These are phyloP conservation scores for Acanthamoeba culbertsoni DNA, from an alignment of 208 protist genomes.

Conservation along the genomic window DNA sequence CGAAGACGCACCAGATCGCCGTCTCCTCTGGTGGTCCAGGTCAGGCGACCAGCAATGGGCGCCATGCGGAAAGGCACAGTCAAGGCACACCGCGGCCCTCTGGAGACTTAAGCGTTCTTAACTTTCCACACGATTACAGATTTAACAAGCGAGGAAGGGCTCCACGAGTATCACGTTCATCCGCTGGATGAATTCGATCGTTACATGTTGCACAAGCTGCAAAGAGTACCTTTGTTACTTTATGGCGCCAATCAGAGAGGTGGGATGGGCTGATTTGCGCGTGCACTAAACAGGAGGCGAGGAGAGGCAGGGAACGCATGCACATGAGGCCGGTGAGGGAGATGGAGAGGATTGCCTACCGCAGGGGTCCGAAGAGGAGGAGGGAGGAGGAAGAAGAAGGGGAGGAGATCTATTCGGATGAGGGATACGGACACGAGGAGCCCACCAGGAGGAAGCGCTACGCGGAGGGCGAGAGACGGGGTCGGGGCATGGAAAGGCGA, in stretches of 20 bases:
- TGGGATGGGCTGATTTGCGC: neutral
- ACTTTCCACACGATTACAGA: too few species aligned
- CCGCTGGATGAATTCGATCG: neutral
- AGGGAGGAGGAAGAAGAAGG: neutral
- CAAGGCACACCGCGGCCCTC: too few species aligned
- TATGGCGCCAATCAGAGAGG: neutral
- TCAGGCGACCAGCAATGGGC: too few species aligned
- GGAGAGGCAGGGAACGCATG: neutral
- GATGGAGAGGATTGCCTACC: neutral
- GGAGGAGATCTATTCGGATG: neutral
- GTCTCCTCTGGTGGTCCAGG: too few species aligned
- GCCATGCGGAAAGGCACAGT: too few species aligned
- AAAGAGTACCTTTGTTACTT: neutral
- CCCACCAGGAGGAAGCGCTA: too few species aligned
- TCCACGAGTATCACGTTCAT: too few species aligned
- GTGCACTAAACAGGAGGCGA: neutral
- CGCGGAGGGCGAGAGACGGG: too few species aligned
- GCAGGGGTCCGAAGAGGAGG: neutral
- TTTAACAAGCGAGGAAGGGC: too few species aligned
- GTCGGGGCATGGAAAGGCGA: too few species aligned
- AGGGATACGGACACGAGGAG: neutral
- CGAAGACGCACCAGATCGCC: too few species aligned
- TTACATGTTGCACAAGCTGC: neutral
- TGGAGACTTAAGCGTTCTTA: too few species aligned
- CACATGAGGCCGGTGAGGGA: neutral